These are phyloP conservation scores for Santalum album DNA, from an alignment of 164 flowering plant species.

Conservation along the genomic window DNA sequence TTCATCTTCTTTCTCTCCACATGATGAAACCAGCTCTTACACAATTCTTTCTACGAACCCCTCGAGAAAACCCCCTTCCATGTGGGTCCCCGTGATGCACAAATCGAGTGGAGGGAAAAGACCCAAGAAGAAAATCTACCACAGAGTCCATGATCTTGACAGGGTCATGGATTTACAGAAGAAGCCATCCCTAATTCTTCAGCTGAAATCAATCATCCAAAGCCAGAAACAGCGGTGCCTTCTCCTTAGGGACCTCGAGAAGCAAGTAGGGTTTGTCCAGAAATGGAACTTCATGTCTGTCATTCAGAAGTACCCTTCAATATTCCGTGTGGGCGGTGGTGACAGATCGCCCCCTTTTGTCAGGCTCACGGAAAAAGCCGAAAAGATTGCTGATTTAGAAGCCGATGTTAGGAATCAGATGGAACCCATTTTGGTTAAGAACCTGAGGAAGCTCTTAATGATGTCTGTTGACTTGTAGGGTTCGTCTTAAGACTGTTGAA, in stretches of 20 bases:
- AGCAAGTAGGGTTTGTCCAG: slow-evolving; percentile 80
- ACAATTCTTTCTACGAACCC: neutral
- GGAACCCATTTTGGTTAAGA: slow-evolving; percentile 82
- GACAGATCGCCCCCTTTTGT: slow-evolving; percentile 47
- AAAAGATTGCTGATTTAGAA: slow-evolving; percentile 48
- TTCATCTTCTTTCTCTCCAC: neutral
- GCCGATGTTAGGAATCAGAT: slow-evolving; percentile 32
- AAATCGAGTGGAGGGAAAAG: slow-evolving; percentile 54
- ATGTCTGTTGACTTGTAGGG: slow-evolving; percentile 75
- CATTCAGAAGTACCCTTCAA: slow-evolving; percentile 73
- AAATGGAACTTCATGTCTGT: slow-evolving; percentile 88
- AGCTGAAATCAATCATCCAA: slow-evolving; percentile 62
- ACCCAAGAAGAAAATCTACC: slow-evolving; percentile 84
- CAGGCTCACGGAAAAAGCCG: slow-evolving; percentile 54
- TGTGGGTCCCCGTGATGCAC: slow-evolving; percentile 30
- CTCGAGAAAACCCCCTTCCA: slow-evolving; percentile 10
- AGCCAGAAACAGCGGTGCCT: slow-evolving; percentile 43
- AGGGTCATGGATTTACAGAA: slow-evolving; percentile 75
- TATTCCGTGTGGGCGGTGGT: slow-evolving; percentile 65
- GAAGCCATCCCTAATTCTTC: slow-evolving; percentile 73
- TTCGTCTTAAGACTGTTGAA: slow-evolving; percentile 65
- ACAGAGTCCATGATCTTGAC: slow-evolving; percentile 71
- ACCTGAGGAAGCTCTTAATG: slow-evolving; percentile 83
- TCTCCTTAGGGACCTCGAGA: slow-evolving; percentile 72
- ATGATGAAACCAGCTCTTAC: neutral